Evolutionary conservation across 1,284 basidiomycete species (phyloP), one percentile per base, ranked within the genome.

Genomic region (Moesziomyces sp.): DNA sequence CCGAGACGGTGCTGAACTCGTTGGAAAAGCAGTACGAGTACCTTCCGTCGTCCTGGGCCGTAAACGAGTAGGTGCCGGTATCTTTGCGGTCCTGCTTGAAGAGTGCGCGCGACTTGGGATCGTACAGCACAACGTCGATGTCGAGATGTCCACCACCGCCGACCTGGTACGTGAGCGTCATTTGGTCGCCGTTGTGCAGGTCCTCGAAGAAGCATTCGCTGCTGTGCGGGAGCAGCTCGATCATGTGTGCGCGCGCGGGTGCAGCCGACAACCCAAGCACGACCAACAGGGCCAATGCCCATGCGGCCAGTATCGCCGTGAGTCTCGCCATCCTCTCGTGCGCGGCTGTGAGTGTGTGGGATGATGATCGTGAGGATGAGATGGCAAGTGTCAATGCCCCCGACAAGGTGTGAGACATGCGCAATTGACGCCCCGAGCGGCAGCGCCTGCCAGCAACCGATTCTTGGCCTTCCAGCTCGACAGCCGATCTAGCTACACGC

Each of bases 181-280:
- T 99, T 93, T 98, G 83, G 30, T 99, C 96, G 84, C 95, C 91
- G 64, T 90, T 88, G 83, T 97, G 94, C 33, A 99, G 88, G 85
- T 96, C 93, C 86, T 99, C 97, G 84, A 97, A 98, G 88, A 96
- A 99, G 86, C 96, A 99, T 81, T 97, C 94, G 84, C 93, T 94
- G 81, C 89, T 89, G 40, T 91, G 90, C 23, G 94, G 91, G 19
- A 88, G 85, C n/a, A 89, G 83, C 56, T 88, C 87, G 81, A 88
- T 86, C 78, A 87, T 86, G 78, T 88, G 82, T 23, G 77, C 74
- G 1, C 14, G 13, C 0, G 64, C 56, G 18, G 47, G 46, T 13
- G 35, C 24, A 42, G 13, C 3, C 13, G 35, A 19, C 7, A 44
- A 9, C 18, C 46, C 18, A 21, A 71, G 49, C 9, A 53, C 33